Percentiles rank a stretch among this genome's conserved stretches.
Evolutionary conservation across 2,329 filamentous ascomycete genomes (phyloP).

Genomic region (Gnomoniopsis sp.): DNA sequence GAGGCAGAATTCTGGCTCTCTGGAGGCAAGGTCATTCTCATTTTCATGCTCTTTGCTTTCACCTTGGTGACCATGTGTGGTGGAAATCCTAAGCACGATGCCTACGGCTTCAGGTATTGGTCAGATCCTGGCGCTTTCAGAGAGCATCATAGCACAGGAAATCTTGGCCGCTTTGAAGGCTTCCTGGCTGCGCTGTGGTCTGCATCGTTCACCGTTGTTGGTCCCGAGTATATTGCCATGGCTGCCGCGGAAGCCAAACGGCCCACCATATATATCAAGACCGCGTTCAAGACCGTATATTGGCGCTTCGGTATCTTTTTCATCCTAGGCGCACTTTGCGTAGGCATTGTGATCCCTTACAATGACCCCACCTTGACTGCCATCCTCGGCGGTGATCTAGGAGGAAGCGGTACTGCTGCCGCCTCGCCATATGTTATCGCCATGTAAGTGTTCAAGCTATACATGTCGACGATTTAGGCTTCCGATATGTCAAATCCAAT

Average conservation of each 20-base stretch:
- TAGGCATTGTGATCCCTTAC: slow-evolving; percentile 65
- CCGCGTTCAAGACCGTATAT: slow-evolving; percentile 70
- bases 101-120: slow-evolving; percentile 71
- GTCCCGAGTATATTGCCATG: slow-evolving; percentile 65
- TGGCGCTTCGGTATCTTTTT: slow-evolving; percentile 71
- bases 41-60: slow-evolving; percentile 65
- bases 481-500: too few relatives aligned
- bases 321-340: slow-evolving; percentile 62
- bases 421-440: slow-evolving; percentile 63
- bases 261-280: slow-evolving; percentile 61
- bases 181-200: slow-evolving; percentile 66
- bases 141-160: slow-evolving; percentile 55
- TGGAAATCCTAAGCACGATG: slow-evolving; percentile 66
- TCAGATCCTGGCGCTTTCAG: slow-evolving; percentile 58
- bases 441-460: slow-evolving; percentile 33
- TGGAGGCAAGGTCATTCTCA: slow-evolving; percentile 62
- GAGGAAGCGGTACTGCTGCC: slow-evolving; percentile 42
- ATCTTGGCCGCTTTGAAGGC: slow-evolving; percentile 65
- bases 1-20: slow-evolving; percentile 71
- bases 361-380: slow-evolving; percentile 53
- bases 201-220: slow-evolving; percentile 61
- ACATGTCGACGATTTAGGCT: too few relatives aligned
- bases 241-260: slow-evolving; percentile 68
- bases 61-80: slow-evolving; percentile 81
- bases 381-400: slow-evolving; percentile 40